Percentiles rank a stretch among this genome's conserved stretches.
Conservation (phyloP, 2,329 filamentous ascomycete genomes). For the Daldinia sp. region DNA sequence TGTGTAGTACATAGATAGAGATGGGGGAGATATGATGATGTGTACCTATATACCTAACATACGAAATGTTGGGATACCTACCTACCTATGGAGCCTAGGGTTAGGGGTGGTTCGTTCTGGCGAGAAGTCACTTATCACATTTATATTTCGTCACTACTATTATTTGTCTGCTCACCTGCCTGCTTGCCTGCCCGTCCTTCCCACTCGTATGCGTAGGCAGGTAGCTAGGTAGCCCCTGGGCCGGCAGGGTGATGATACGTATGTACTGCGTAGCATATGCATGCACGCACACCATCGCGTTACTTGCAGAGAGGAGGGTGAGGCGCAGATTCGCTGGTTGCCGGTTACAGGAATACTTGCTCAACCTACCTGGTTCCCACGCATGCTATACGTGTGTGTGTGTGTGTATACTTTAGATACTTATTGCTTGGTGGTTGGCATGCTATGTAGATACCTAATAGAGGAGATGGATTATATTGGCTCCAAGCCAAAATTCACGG, state of each 20-base stretch:
- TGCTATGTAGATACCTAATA: neutral
- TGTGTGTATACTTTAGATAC: neutral
- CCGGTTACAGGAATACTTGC: neutral
- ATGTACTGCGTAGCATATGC: constrained; percentile 1
- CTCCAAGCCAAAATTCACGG: neutral
- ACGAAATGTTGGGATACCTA: too few species aligned
- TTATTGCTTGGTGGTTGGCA: neutral
- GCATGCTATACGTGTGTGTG: neutral
- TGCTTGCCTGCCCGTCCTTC: neutral
- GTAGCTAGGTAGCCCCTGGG: neutral
- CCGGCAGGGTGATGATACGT: neutral
- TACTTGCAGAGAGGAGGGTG: neutral
- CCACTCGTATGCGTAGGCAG: neutral
- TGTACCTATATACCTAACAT: neutral
- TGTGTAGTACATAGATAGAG: too few species aligned
- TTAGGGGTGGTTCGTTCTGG: neutral
- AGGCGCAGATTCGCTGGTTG: neutral
- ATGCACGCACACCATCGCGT: neutral
- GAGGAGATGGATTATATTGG: neutral
- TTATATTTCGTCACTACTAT: neutral
- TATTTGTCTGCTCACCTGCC: neutral
- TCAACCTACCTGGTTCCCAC: neutral
- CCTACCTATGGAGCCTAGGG: neutral
- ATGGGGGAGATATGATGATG: neutral
- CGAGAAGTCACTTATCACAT: neutral